Base-by-base conservation (phyloP, 257 asterid species). In the Nicotiana knightiana region DNA sequence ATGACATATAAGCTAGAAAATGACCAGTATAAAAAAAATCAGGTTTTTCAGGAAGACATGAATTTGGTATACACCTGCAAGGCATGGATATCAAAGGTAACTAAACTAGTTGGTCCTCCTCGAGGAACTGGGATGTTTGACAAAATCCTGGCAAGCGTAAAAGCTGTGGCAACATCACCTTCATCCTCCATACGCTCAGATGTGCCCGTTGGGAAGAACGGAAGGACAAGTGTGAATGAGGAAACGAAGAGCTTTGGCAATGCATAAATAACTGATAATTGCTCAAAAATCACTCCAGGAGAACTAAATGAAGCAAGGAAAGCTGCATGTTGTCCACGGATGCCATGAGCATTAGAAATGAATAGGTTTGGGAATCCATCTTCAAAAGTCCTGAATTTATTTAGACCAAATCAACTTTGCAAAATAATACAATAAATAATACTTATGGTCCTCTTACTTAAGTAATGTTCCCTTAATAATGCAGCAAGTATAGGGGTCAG, bases 131-230 rank as follows among this genome's bases (percentile, higher is more conserved):
- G 99, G 85, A 89, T 90, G 81, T 92, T 92, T 28, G 99, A 96
- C 88, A 96, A 87, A 89, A 96, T 94, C 84, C 98, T 90, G n/a
- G 98, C 98, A 16, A 96, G 95, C 0, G 99, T 93, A 83, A 96
- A 91, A 30, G 99, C 99, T 24, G 98, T 96, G 71, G 99, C 99
- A 73, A 96, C 97, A 85, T 96, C 99, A 58, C 99, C 99, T 89
- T 96, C 99, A 17, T 94, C 99, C 87, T 96, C 99, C 99, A 96
- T 96, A 17, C 99, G 93, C 90, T 96, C 99, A 48, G 94, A 96
- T 30, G 99, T 94, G 37, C 98, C 99, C 81, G 99, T 96, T 8
- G 99, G 98, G 84, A 94, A 96, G 89, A 96, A 96, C 35, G 99
- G 99, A 83, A 96, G 93, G 80, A 96, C 97, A 21, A 96, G 98